Conservation (phyloP, 1,139 yeast species). For the Pneumocystis murina region DNA sequence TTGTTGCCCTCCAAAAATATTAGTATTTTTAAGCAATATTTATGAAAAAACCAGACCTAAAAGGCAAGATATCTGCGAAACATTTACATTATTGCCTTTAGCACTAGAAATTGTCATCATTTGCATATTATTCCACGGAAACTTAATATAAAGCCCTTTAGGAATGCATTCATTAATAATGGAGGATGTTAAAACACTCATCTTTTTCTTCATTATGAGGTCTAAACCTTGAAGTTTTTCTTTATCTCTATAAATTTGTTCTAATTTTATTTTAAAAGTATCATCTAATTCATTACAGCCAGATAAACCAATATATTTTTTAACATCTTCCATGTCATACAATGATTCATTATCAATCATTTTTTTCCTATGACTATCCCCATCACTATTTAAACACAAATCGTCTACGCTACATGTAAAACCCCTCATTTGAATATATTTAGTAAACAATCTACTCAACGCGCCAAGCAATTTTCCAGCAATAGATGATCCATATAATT, state of each 20-base stretch:
- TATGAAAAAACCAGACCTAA: slow-evolving; percentile 23
- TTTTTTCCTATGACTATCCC: slow-evolving; percentile 77
- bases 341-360: slow-evolving; percentile 63
- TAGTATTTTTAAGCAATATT: neutral
- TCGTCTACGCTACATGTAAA: slow-evolving; percentile 99
- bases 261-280: slow-evolving; percentile 77
- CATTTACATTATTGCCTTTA: slow-evolving; percentile 95
- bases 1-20: slow-evolving; percentile 55
- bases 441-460: slow-evolving; percentile 85
- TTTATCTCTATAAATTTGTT: slow-evolving; percentile 89
- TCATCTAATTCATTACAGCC: slow-evolving; percentile 33
- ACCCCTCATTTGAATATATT: slow-evolving; percentile 81
- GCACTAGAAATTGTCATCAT: slow-evolving; percentile 99
- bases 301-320: slow-evolving; percentile 80
- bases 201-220: slow-evolving; percentile 91
- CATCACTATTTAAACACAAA: slow-evolving; percentile 77
- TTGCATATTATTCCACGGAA: slow-evolving; percentile 96
- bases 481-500: slow-evolving; percentile 78
- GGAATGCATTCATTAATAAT: slow-evolving; percentile 94
- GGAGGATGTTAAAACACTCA: slow-evolving; percentile 76
- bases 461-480: slow-evolving; percentile 87
- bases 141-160: slow-evolving; percentile 83
- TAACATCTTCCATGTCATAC: slow-evolving; percentile 81
- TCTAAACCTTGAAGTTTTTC: slow-evolving; percentile 83
- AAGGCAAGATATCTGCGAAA: slow-evolving; percentile 97